Percentiles rank a stretch among this genome's conserved stretches.
These are phyloP conservation scores for Arthrocladium fulminans DNA, from an alignment of 2,329 filamentous ascomycete genomes.

Conservation along the genomic window DNA sequence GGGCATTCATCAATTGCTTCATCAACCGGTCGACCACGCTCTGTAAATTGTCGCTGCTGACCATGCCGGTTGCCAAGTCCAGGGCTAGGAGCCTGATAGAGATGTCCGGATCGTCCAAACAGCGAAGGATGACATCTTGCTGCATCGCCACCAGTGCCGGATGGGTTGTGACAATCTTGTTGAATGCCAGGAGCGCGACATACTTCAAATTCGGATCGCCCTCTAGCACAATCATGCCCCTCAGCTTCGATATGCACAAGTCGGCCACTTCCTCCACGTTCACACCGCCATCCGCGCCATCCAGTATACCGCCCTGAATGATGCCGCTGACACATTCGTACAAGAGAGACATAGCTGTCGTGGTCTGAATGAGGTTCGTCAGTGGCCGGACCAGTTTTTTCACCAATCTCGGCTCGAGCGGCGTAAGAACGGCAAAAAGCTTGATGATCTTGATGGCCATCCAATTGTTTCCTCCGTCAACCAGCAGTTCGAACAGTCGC, in stretches of 20 bases:
- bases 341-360: slow-evolving; percentile 91
- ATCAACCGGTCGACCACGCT: slow-evolving; percentile 79
- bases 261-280: slow-evolving; percentile 87
- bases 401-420: slow-evolving; percentile 80
- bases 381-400: slow-evolving; percentile 85
- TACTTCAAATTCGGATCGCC: slow-evolving; percentile 97
- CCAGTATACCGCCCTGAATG: slow-evolving; percentile 89
- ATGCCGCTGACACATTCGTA: slow-evolving; percentile 99
- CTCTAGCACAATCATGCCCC: slow-evolving; percentile 88
- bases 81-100: slow-evolving; percentile 90
- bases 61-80: slow-evolving; percentile 88
- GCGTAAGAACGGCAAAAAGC: slow-evolving; percentile 92
- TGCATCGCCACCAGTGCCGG: slow-evolving; percentile 82
- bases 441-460: slow-evolving; percentile 99
- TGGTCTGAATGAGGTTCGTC: slow-evolving; percentile 87
- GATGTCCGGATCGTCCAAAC: slow-evolving; percentile 90
- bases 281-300: slow-evolving; percentile 65
- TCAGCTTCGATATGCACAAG: slow-evolving; percentile 82
- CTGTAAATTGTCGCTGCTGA: slow-evolving; percentile 75
- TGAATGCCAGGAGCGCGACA: slow-evolving; percentile 88
- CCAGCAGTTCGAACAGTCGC: slow-evolving; percentile 80
- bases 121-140: slow-evolving; percentile 92
- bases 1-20: slow-evolving; percentile 65
- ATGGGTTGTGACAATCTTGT: slow-evolving; percentile 84
- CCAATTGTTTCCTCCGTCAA: slow-evolving; percentile 94